Evolutionary conservation across 768 basidiomycete species (phyloP).

Genomic region (Lentinula edodes): DNA sequence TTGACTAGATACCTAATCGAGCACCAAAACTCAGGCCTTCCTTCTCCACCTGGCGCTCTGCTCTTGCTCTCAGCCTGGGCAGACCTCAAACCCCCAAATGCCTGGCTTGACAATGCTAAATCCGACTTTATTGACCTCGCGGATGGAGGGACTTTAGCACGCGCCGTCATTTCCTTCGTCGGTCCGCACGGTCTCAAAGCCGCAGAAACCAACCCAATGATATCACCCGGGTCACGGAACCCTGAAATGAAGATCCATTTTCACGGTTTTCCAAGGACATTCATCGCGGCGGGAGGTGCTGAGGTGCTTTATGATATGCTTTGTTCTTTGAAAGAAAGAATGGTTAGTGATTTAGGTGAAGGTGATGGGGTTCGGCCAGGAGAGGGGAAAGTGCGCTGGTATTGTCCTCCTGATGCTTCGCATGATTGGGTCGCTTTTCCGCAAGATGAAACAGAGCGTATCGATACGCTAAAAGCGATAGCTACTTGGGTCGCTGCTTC

Average conservation of each 20-base stretch:
- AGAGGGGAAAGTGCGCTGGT: constrained; percentile 39
- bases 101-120: constrained; percentile 21
- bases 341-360: constrained; percentile 47
- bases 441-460: constrained; percentile 51
- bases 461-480: constrained; percentile 40
- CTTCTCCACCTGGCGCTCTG: constrained; percentile 40
- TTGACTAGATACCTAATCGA: constrained; percentile 58
- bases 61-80: constrained; percentile 53
- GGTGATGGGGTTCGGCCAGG: constrained; percentile 29
- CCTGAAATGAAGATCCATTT: constrained; percentile 35
- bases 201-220: constrained; percentile 42
- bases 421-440: constrained; percentile 50
- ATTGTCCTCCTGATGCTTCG: constrained; percentile 44
- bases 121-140: constrained; percentile 34
- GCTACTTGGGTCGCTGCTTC: constrained; percentile 39
- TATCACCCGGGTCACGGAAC: constrained; percentile 52
- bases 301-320: constrained; percentile 55
- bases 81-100: constrained; percentile 40
- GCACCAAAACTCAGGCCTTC: constrained; percentile 32
- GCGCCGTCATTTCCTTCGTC: constrained; percentile 31
- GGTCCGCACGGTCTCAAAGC: constrained; percentile 42
- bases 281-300: constrained; percentile 51
- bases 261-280: constrained; percentile 54
- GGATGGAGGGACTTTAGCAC: constrained; percentile 10
- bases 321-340: constrained; percentile 36